Conservation (phyloP, 1,139 yeast genomes). For the Saccharomyces hybrid region DNA sequence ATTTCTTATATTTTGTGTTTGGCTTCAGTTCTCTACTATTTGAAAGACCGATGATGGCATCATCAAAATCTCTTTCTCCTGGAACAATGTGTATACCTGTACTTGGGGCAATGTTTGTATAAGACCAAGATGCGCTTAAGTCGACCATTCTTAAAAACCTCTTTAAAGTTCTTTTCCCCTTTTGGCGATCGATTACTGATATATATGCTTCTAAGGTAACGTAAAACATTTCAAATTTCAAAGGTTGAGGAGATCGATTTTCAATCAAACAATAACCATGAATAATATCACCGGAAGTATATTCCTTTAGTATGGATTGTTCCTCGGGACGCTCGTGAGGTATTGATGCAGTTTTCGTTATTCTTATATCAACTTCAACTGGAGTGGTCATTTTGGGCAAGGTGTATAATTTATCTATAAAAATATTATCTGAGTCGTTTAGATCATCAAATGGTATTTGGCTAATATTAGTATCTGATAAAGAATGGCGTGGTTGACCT, state of each 20-base stretch:
- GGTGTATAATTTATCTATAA: slow-evolving; percentile 33
- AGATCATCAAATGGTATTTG: slow-evolving; percentile 20
- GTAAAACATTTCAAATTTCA: slow-evolving; percentile 51
- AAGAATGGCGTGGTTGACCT: neutral
- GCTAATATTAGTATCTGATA: slow-evolving; percentile 1
- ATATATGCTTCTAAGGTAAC: slow-evolving; percentile 50
- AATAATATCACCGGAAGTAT: slow-evolving; percentile 49
- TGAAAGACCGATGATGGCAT: slow-evolving; percentile 45
- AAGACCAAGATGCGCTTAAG: slow-evolving; percentile 39
- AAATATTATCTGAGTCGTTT: slow-evolving; percentile 27
- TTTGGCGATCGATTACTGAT: slow-evolving; percentile 29
- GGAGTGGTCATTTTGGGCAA: slow-evolving; percentile 31
- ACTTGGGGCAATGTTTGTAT: slow-evolving; percentile 34
- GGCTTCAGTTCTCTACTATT: slow-evolving; percentile 47
- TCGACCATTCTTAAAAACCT: slow-evolving; percentile 39
- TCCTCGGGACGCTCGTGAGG: slow-evolving; percentile 26
- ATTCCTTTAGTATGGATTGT: slow-evolving; percentile 40
- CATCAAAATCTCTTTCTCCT: slow-evolving; percentile 43
- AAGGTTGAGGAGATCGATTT: slow-evolving; percentile 37
- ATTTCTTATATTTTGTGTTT: slow-evolving; percentile 48
- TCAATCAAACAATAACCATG: slow-evolving; percentile 46
- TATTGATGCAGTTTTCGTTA: slow-evolving; percentile 35
- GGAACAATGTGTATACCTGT: slow-evolving; percentile 45
- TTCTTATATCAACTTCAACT: slow-evolving; percentile 31
- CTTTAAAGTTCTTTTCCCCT: slow-evolving; percentile 30